Evolutionary conservation across 2,329 filamentous ascomycete species (phyloP).

Genomic region (Colletotrichum sp.): DNA sequence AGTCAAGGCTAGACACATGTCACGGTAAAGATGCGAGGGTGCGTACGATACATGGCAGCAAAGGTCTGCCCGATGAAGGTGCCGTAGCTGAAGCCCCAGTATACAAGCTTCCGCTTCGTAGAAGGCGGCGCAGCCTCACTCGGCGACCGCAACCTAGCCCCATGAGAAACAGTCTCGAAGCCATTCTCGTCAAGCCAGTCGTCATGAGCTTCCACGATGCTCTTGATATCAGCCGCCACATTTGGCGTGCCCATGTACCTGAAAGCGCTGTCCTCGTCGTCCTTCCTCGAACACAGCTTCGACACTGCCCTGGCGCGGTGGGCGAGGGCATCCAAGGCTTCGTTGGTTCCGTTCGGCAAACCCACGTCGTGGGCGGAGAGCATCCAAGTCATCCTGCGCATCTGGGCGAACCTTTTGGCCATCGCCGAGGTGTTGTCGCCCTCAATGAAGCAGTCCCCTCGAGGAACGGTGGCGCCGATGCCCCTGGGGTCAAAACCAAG

Average conservation of each 20-base stretch:
- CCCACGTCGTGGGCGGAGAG: conserved; percentile 33
- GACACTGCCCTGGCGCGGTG: conserved; percentile 33
- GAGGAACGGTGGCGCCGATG: conserved; percentile 42
- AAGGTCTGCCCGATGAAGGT: conserved; percentile 40
- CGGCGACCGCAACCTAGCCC: background rate
- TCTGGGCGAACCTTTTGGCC: conserved; percentile 30
- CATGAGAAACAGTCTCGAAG: background rate
- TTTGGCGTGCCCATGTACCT: conserved; percentile 23
- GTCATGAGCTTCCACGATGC: conserved; percentile 17
- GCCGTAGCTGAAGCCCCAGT: conserved; percentile 44
- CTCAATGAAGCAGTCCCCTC: conserved; percentile 41
- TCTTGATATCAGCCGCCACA: conserved; percentile 26
- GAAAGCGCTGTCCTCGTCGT: conserved; percentile 22
- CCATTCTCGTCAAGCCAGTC: conserved; percentile 14
- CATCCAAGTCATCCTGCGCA: conserved; percentile 39
- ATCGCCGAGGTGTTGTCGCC: background rate
- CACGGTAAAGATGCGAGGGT: background rate
- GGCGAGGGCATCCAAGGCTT: conserved; percentile 31
- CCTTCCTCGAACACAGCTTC: conserved; percentile 35
- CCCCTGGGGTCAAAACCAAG: conserved; percentile 56
- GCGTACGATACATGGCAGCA: conserved; percentile 39
- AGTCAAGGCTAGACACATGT: background rate
- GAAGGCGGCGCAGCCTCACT: background rate
- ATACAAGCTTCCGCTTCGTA: conserved; percentile 30
- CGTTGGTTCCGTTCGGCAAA: conserved; percentile 37